phyloP scores from a whole-genome alignment of 805 yeast species.

The Saccharomycopsis olivae region DNA sequence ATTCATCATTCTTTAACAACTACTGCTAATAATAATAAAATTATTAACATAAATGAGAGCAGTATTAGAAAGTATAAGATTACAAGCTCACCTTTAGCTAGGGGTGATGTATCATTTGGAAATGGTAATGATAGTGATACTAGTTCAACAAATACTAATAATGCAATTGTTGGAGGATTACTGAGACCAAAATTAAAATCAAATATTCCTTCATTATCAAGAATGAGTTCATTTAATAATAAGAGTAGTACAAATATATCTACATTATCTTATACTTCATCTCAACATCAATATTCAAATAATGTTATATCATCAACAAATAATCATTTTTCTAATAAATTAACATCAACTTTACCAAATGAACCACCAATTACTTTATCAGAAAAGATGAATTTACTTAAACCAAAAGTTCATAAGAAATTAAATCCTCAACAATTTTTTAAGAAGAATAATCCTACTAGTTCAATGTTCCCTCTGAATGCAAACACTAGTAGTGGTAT shows the following conservation, averaged over 20 bases:
- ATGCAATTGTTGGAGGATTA: neutral
- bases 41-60: conserved; percentile 5
- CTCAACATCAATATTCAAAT: neutral
- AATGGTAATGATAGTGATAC: conserved; percentile 1
- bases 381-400: conserved; percentile 16
- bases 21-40: neutral
- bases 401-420: conserved; percentile 7
- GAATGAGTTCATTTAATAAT: neutral
- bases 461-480: no score
- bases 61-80: conserved; percentile 4
- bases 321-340: neutral
- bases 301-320: neutral
- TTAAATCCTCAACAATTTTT: no score
- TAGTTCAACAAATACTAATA: neutral
- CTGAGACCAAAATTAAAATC: neutral
- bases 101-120: neutral
- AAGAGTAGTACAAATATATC: conserved; percentile 5
- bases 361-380: conserved; percentile 17
- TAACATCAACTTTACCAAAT: conserved; percentile 8
- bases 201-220: neutral
- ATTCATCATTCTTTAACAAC: neutral
- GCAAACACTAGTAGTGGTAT: no score
- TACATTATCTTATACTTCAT: neutral
- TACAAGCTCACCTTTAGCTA: neutral
- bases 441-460: no score